Percentiles rank a stretch among this genome's conserved stretches.
Evolutionary conservation across 139 green algal species (phyloP).

Genomic region (Coccomyxa sp.): DNA sequence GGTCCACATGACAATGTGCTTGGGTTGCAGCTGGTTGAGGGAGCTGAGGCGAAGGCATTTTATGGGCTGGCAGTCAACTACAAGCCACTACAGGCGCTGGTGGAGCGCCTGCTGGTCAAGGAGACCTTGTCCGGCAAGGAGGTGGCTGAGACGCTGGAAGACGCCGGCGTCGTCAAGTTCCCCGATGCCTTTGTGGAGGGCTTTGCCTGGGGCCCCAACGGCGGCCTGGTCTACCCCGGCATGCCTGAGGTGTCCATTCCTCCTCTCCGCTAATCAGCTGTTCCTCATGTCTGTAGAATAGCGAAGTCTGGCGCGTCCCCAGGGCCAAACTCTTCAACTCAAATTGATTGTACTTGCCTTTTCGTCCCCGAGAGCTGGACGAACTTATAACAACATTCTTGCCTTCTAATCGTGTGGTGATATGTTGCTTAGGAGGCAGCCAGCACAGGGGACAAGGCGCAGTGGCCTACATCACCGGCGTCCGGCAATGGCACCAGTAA

Average conservation of each 20-base stretch:
- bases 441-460: not conserved
- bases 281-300: not conserved
- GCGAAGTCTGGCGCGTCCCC: not conserved
- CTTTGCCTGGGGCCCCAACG: constrained; percentile 31
- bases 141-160: constrained; percentile 22
- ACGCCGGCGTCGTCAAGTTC: not conserved
- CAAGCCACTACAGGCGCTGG: constrained; percentile 37
- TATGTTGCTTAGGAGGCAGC: not conserved
- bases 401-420: not conserved
- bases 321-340: not conserved
- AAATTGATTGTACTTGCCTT: not conserved
- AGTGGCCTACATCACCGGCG: not conserved
- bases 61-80: constrained; percentile 85
- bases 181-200: constrained; percentile 25
- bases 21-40: constrained; percentile 63
- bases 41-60: constrained; percentile 83
- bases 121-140: constrained; percentile 50
- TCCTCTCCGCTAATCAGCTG: not conserved
- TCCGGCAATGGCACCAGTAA: not conserved
- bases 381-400: not conserved
- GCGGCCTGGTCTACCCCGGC: constrained; percentile 29
- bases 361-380: not conserved
- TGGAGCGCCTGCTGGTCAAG: constrained; percentile 28
- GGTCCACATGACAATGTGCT: not conserved
- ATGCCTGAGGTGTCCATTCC: not conserved